Evolutionary conservation across 2,329 filamentous ascomycete species (phyloP), one percentile per base, ranked within the genome.

Genomic region (Chrysoporthe deuterocubensis): DNA sequence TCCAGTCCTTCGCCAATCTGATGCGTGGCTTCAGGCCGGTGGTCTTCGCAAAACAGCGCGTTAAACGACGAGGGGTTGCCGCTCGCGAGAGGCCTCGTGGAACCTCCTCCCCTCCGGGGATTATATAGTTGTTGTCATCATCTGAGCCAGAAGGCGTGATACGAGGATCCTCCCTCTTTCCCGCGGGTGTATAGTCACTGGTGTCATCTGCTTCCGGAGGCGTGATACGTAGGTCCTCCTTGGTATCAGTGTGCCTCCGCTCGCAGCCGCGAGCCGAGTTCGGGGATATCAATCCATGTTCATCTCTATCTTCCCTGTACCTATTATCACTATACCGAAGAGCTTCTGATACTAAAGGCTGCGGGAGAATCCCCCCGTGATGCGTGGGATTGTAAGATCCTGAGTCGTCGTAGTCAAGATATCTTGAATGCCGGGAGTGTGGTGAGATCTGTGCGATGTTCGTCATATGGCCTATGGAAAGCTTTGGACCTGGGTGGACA

Each of bases 391-490:
- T 40, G 34, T 57, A 8, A 14, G 18, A 40, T 48, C 54, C 34
- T 18, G 34, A 16, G 34, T 3, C 34, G 3, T n/a, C 32, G 8
- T n/a, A 3, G 34, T 5, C 4, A n/a, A 14, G 16, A 2, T n/a
- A 14, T 8, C 16, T 16, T n/a, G 34, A 13, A 40, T n/a, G 3
- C 9, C 16, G 16, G 34, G 32, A 13, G 8, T 18, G 32, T 8
- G 54, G 32, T 18, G 16, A 8, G 9, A 4, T 57, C 9, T 13
- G 16, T 40, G 40, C 34, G 14, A 18, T 40, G 3, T 57, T 6
- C 43, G 1, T 46, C 21, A 18, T n/a, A 73, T 75, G 0, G 32
- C 21, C 4, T 5, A 21, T 16, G 5, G 11, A 54, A 14, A 16
- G 40, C 26, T 34, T 26, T 6, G 7, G 18, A 34, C 1, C 3